Conservation (phyloP, 805 yeast species). For the Lachancea mirantina region DNA sequence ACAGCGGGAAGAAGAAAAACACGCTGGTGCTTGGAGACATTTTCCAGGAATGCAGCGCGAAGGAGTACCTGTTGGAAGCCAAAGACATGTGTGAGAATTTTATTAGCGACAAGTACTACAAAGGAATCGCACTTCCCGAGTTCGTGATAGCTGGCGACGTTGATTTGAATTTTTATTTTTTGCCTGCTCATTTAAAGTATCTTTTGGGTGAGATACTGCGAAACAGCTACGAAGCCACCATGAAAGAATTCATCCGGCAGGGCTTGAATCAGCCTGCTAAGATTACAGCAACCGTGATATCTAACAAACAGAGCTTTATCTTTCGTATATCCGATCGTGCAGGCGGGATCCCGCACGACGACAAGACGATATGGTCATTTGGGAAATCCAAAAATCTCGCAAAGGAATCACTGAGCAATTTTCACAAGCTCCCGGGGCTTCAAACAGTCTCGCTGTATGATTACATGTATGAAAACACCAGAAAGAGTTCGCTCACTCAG, state of each 20-base stretch:
- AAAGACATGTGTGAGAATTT: constrained; percentile 44
- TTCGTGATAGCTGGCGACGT: constrained; percentile 67
- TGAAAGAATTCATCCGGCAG: constrained; percentile 37
- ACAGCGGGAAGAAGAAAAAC: constrained; percentile 33
- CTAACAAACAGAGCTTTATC: constrained; percentile 57
- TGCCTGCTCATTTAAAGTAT: constrained; percentile 81
- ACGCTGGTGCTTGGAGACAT: constrained; percentile 70
- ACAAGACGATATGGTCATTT: constrained; percentile 72
- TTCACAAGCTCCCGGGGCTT: constrained; percentile 64
- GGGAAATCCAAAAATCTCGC: constrained; percentile 63
- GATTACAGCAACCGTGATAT: constrained; percentile 65
- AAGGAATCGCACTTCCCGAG: constrained; percentile 60
- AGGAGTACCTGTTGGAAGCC: constrained; percentile 54
- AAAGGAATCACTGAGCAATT: constrained; percentile 49
- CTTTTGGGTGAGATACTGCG: constrained; percentile 81
- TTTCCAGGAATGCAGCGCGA: constrained; percentile 70
- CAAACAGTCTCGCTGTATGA: constrained; percentile 32
- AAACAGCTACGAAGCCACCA: constrained; percentile 78
- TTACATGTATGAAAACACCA: constrained; percentile 17
- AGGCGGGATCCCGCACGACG: constrained; percentile 68
- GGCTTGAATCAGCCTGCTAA: constrained; percentile 51
- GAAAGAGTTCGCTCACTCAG: constrained; percentile 9
- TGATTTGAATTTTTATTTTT: constrained; percentile 66
- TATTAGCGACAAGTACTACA: constrained; percentile 44
- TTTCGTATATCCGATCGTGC: constrained; percentile 85